These are phyloP conservation scores for Cutaneotrichosporon dermatis DNA, from an alignment of 1,284 basidiomycete genomes.

Conservation along the genomic window DNA sequence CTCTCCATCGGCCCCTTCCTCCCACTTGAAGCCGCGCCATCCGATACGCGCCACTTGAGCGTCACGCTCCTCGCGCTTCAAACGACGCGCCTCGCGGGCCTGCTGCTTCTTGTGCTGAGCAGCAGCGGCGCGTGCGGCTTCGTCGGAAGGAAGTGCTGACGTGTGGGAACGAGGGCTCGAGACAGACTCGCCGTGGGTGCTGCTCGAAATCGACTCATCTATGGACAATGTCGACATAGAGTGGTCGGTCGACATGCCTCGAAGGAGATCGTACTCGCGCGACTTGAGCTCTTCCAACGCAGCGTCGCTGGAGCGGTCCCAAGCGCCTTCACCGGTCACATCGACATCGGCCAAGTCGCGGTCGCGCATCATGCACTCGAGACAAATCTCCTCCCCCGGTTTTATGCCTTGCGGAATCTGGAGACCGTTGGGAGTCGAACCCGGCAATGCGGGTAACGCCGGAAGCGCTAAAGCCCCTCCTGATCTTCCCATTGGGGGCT, in stretches of 20 bases:
- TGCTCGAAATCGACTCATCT: slow-evolving; percentile 10
- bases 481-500: not conserved
- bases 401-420: slow-evolving; percentile 1
- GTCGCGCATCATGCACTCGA: slow-evolving; percentile 98
- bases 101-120: slow-evolving; percentile 7
- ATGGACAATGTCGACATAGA: slow-evolving; percentile 6
- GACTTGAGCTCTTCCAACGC: slow-evolving; percentile 71
- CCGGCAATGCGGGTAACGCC: not conserved
- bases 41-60: slow-evolving; percentile 31
- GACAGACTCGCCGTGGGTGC: slow-evolving; percentile 3
- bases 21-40: slow-evolving; percentile 46
- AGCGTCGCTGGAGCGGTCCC: slow-evolving; percentile 86
- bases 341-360: slow-evolving; percentile 96
- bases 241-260: slow-evolving; percentile 19
- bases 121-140: not conserved
- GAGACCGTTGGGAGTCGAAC: slow-evolving; percentile 1
- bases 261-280: slow-evolving; percentile 56
- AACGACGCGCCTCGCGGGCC: slow-evolving; percentile 15
- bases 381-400: slow-evolving; percentile 66
- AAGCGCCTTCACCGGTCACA: slow-evolving; percentile 77
- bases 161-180: slow-evolving; percentile 12
- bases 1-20: slow-evolving; percentile 38
- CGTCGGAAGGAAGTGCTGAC: slow-evolving; percentile 2
- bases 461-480: not conserved
- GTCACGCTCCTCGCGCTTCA: slow-evolving; percentile 23